Evolutionary conservation across 768 basidiomycete species (phyloP), one percentile per base, ranked within the genome.

Genomic region (Boletales sp.): DNA sequence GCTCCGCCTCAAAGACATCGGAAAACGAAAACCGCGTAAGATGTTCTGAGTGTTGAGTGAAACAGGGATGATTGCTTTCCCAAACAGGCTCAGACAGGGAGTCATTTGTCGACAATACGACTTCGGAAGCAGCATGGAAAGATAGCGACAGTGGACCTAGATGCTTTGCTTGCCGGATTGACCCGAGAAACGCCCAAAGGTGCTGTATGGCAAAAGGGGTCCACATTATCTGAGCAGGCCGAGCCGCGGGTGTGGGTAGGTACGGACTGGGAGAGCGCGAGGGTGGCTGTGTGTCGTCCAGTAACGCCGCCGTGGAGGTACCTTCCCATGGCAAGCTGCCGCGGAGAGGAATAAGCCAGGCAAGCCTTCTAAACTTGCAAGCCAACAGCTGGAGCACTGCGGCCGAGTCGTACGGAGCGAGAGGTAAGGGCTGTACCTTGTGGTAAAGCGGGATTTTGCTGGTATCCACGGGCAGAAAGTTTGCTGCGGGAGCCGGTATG

Each of bases 281-380:
- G 38, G 52, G 29, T n/a, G 15, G 62, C 56, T 40, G 52, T 34
- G 58, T 51, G 5, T 52, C 52, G 37, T 71, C 69, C 34, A 74
- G 61, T n/a, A 81, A 46, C 13, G 67, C 62, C 9, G 75, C 81
- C 38, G 63, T 54, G 10, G 80, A 74, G 42, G 72, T 72, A 29
- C 62, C 65, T 11, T 66, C 63, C 78, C 78, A 84, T 34, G 79
- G 80, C 37, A 77, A 55, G 24, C 51, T 60, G 14, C 83, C 83
- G 12, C 81, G 75, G 6, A 84, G 61, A 36, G 83, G 83, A 34
- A 84, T 71, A 14, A 83, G 57, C 83, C 83, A 84, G 8, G 78
- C 75, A 42, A 66, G 68, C 43, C 81, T 76, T 43, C 70, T 56
- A 55, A 72, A 74, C 24, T 59, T 60, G 24, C 54, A 47, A 17